Base-by-base conservation (phyloP, 2,329 filamentous ascomycete genomes). In the Pseudodiploospora longispora region DNA sequence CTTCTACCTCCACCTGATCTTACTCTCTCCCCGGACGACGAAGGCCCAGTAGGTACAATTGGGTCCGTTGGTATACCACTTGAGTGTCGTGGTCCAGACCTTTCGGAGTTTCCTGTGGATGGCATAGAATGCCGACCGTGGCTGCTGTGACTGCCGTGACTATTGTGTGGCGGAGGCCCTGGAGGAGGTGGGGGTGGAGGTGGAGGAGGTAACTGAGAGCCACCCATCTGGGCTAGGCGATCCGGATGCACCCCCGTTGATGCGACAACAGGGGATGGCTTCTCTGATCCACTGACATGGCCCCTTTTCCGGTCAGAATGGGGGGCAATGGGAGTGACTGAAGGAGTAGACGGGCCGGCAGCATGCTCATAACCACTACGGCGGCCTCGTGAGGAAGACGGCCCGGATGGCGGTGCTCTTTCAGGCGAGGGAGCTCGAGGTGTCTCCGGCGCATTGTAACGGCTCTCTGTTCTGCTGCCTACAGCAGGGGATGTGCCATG, bases 351-450 rank as follows among this genome's bases (percentile, higher is more conserved):
- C 6, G 62, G 62, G 2, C 56, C 60, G 31, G 42, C 32, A 4
- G 52, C 60, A n/a, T 59, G 49, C 29, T 72, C 69, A 43, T 65
- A 70, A 29, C 65, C 68, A n/a, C 62, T 62, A 33, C 71, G 68
- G 36, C 73, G 67, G 38, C 66, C 58, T 45, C 74, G 66, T 36
- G 67, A 68, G 30, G 72, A 75, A 1, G 74, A 68, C 27, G 75
- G 75, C 0, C 75, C 75, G 4, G 74, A 76, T 19, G 74, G 74
- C 19, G 72, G 72, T 36, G 69, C 65, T 19, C 72, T 63, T n/a
- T 78, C 74, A 3, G 72, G 71, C 4, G 71, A 71, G 4, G 66
- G 59, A 7, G 64, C 64, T 30, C 69, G 64, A 27, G 64, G 62
- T 9, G 63, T 52, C 27, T 76, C 73, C 12, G 57, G 59, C 6